Evolutionary conservation across 2,329 filamentous ascomycete genomes (phyloP).

Genomic region (Dactylellina parvicollis): DNA sequence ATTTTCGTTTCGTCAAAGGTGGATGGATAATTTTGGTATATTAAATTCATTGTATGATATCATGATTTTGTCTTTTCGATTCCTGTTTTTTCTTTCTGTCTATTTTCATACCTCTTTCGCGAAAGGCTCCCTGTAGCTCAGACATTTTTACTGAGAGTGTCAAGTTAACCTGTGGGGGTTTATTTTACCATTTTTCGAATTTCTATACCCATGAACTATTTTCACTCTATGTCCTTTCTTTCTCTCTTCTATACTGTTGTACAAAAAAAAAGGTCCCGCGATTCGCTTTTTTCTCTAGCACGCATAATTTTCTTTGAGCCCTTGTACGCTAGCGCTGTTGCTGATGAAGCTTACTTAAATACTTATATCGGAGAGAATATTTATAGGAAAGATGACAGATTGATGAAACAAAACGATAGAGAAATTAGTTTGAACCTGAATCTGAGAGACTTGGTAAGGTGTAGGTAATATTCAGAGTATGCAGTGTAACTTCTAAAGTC

Average conservation of each 20-base stretch:
- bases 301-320: conserved; percentile 5
- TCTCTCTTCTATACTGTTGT: conserved; percentile 12
- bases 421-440: too few relatives aligned
- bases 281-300: background rate
- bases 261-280: conserved; percentile 30
- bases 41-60: conserved; percentile 47
- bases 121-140: background rate
- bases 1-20: background rate
- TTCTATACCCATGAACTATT: conserved; percentile 8
- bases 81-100: background rate
- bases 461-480: too few relatives aligned
- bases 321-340: conserved; percentile 17
- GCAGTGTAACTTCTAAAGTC: too few relatives aligned
- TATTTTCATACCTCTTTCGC: conserved; percentile 40
- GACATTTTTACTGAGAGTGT: background rate
- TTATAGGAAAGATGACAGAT: background rate
- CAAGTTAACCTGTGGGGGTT: too few relatives aligned
- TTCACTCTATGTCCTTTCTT: background rate
- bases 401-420: conserved; percentile 2
- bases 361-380: too few relatives aligned
- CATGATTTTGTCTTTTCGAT: background rate
- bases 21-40: conserved; percentile 8
- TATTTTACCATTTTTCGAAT: background rate
- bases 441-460: too few relatives aligned
- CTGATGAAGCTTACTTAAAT: background rate